Evolutionary conservation across 129 eudicot genomes (phyloP).

Genomic region (Sambucus nigra): DNA sequence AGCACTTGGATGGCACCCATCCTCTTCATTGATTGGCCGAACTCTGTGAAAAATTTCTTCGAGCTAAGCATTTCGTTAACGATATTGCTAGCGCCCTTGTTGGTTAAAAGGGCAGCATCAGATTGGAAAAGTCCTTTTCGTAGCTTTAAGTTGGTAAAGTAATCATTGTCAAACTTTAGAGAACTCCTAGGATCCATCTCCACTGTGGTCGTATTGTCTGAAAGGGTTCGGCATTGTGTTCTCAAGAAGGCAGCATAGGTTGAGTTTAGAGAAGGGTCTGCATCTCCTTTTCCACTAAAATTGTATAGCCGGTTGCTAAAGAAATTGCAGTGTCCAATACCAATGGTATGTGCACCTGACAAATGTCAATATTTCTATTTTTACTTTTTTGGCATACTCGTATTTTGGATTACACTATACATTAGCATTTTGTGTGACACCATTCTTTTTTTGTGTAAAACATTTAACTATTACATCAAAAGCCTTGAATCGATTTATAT

Average conservation of each 20-base stretch:
- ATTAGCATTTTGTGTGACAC: too few relatives aligned
- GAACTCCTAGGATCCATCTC: slow-evolving; percentile 53
- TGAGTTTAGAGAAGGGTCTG: slow-evolving; percentile 42
- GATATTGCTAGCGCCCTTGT: slow-evolving; percentile 19
- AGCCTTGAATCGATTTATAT: too few relatives aligned
- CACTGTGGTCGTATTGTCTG: slow-evolving; percentile 24
- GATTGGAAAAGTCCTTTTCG: slow-evolving; percentile 33
- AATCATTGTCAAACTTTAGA: slow-evolving; percentile 30
- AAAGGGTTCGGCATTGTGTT: slow-evolving; percentile 29
- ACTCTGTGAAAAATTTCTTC: slow-evolving; percentile 16
- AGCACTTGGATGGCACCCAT: slow-evolving; percentile 31
- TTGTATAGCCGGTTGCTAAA: slow-evolving; percentile 51
- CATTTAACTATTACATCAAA: too few relatives aligned
- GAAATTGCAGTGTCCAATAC: slow-evolving; percentile 34
- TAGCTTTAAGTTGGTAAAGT: slow-evolving; percentile 21
- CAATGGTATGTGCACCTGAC: slow-evolving; percentile 64
- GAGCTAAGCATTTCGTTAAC: slow-evolving; percentile 15
- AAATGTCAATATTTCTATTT: not conserved
- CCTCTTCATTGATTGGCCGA: slow-evolving; percentile 22
- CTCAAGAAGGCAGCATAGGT: slow-evolving; percentile 29
- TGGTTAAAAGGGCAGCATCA: slow-evolving; percentile 31
- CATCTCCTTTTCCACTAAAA: slow-evolving; percentile 50
- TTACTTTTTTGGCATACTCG: too few relatives aligned
- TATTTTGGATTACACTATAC: too few relatives aligned
- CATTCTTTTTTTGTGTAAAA: too few relatives aligned